Base-by-base conservation (phyloP, 106 monocot species). In the Amphibolis antarctica region DNA sequence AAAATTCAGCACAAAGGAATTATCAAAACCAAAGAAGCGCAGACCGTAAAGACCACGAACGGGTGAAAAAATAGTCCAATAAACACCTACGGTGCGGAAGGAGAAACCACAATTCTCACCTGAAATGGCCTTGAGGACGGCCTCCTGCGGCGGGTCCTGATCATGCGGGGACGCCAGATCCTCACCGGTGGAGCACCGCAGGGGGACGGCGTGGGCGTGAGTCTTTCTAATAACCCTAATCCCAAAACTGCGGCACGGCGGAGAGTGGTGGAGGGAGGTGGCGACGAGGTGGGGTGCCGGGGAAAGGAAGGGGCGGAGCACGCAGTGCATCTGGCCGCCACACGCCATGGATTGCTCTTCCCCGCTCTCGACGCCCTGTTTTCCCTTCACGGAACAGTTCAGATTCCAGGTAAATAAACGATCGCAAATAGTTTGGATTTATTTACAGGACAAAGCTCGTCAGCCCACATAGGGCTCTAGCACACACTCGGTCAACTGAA, bases 61-160 rank as follows among this genome's bases (percentile, higher is more conserved):
- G 4, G 36, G 7, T 36, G 36, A 4, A 36, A 36, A 7, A 36
- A 2, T 36, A 4, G 7, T 36, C 36, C 36, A 36, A 36, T 7
- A 36, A 36, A 2, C 2, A 2, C 36, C 7, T 7, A 7, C 36
- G 7, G 36, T 36, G 4, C 36, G 7, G 2, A 36, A 36, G 7
- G 36, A 36, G 36, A 36, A 36, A 7, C 36, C 13, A 4, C 20
- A 44, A 45, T 30, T 28, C 65, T 80, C 64, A 93, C 93, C 88
- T 44, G 93, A 93, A 45, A 93, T 93, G 43, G 85, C 93, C 73
- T 88, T 88, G 64, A 93, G 83, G 14, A 93, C 81, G 55, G 77
- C 93, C 58, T 93, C 85, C 76, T 93, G 93, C 9, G 93, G 88
- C 10, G 85, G 93, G 26, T 81, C 78, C 63, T 78, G 93, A 12